Conservation (phyloP, 306 rosid genomes). For the Vigna radiata region DNA sequence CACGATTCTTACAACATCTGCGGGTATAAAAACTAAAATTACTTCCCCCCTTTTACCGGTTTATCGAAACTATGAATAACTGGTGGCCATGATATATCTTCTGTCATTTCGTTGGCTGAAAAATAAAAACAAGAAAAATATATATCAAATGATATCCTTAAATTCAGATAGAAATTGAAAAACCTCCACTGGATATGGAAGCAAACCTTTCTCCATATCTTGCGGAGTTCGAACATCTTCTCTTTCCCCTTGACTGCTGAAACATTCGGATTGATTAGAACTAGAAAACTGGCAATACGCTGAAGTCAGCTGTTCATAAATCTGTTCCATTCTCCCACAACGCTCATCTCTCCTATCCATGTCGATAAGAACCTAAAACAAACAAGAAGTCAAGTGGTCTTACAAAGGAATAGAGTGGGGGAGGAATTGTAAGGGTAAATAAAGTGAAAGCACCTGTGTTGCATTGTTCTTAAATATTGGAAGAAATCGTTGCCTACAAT, state of each 20-base stretch:
- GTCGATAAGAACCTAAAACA: constrained; percentile 69
- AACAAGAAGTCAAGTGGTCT: constrained; percentile 25
- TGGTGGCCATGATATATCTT: constrained; percentile 37
- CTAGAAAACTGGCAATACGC: constrained; percentile 66
- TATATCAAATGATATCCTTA: constrained; percentile 13
- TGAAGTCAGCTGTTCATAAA: constrained; percentile 59
- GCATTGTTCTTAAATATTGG: constrained; percentile 65
- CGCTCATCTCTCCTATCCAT: constrained; percentile 83
- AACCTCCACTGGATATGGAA: constrained; percentile 45
- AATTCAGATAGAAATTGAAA: constrained; percentile 41
- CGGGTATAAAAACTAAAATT: neutral
- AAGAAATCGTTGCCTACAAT: constrained; percentile 81
- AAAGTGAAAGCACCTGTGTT: constrained; percentile 71
- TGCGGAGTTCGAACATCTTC: constrained; percentile 36
- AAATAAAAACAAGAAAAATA: constrained; percentile 47
- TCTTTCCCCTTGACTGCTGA: constrained; percentile 36
- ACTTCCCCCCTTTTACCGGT: constrained; percentile 25
- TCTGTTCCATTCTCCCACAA: constrained; percentile 63
- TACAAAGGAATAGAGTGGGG: neutral
- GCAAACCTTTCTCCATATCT: constrained; percentile 63
- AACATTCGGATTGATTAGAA: constrained; percentile 46
- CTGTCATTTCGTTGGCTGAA: constrained; percentile 48
- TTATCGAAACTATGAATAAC: constrained; percentile 39
- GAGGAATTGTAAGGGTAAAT: neutral
- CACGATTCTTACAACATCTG: constrained; percentile 12